Evolutionary conservation across 2,329 filamentous ascomycete genomes (phyloP).

Genomic region (Ophiostoma novo-ulmi): DNA sequence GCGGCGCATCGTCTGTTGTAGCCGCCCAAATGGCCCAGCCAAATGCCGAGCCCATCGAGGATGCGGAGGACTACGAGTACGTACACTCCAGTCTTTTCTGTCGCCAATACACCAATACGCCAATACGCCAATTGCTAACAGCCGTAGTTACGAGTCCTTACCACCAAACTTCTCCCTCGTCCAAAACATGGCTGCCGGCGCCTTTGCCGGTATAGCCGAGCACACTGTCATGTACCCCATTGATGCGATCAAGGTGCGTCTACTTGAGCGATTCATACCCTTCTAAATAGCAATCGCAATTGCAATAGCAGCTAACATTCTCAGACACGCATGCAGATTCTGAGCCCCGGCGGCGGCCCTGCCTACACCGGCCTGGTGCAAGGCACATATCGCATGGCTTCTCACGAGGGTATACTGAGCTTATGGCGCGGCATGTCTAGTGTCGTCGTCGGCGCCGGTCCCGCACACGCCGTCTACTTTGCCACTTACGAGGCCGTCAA

Average conservation of each 20-base stretch:
- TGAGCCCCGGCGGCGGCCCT: constrained; percentile 71
- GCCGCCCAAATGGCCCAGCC: constrained; percentile 67
- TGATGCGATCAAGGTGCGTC: constrained; percentile 84
- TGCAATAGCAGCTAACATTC: constrained; percentile 25
- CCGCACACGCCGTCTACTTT: constrained; percentile 96
- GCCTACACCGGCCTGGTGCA: constrained; percentile 88
- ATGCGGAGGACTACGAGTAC: constrained; percentile 63
- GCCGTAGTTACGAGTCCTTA: constrained; percentile 74
- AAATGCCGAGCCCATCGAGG: constrained; percentile 57
- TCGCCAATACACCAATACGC: background rate
- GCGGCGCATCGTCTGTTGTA: constrained; percentile 61
- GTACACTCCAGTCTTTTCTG: constrained; percentile 32
- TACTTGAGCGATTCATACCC: background rate
- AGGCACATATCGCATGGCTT: constrained; percentile 86
- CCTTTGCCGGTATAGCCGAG: constrained; percentile 94
- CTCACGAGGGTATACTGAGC: constrained; percentile 81
- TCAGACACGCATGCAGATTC: constrained; percentile 95
- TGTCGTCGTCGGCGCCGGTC: constrained; percentile 90
- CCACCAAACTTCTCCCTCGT: constrained; percentile 89
- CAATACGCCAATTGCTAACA: background rate
- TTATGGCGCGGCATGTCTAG: constrained; percentile 96
- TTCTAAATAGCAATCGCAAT: background rate
- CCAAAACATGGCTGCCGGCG: constrained; percentile 93
- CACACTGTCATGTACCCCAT: constrained; percentile 99
- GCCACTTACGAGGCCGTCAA: constrained; percentile 97